Percentiles rank a stretch among this genome's conserved stretches.
Evolutionary conservation across 805 yeast species (phyloP).

Genomic region (Lipomyces kockii): DNA sequence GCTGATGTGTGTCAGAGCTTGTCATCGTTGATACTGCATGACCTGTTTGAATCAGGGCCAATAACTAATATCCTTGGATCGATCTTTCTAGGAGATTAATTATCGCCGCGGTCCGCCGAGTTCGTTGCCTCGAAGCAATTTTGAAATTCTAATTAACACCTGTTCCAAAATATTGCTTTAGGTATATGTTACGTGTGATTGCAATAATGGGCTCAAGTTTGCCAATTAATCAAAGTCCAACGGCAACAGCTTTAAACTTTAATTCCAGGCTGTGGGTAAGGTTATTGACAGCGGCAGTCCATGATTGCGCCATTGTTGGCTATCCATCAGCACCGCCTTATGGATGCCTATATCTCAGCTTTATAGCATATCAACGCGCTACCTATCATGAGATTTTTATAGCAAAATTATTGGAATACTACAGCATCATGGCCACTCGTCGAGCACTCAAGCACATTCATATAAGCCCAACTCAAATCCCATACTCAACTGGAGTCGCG

Average conservation of each 20-base stretch:
- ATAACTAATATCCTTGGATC: not conserved
- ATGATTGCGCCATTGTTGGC: not conserved
- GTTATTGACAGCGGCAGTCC: no score
- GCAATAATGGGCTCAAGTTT: no score
- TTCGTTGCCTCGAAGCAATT: not conserved
- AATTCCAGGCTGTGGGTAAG: no score
- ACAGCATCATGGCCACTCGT: not conserved
- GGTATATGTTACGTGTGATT: no score
- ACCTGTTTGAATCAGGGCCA: not conserved
- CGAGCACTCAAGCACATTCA: conserved; percentile 19
- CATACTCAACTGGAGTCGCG: conserved; percentile 11
- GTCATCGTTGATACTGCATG: not conserved
- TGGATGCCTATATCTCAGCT: not conserved
- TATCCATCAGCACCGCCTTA: not conserved
- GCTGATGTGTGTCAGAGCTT: not conserved
- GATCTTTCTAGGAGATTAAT: not conserved
- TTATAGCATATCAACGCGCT: not conserved
- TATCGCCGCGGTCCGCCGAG: no score
- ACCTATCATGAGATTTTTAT: not conserved
- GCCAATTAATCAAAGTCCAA: no score
- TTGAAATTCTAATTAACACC: not conserved
- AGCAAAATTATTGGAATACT: not conserved
- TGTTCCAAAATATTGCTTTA: no score
- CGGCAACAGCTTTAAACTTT: no score
- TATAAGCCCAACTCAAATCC: conserved; percentile 11